These are phyloP conservation scores for Prunus dulcis DNA, from an alignment of 306 rosid genomes.

Conservation along the genomic window DNA sequence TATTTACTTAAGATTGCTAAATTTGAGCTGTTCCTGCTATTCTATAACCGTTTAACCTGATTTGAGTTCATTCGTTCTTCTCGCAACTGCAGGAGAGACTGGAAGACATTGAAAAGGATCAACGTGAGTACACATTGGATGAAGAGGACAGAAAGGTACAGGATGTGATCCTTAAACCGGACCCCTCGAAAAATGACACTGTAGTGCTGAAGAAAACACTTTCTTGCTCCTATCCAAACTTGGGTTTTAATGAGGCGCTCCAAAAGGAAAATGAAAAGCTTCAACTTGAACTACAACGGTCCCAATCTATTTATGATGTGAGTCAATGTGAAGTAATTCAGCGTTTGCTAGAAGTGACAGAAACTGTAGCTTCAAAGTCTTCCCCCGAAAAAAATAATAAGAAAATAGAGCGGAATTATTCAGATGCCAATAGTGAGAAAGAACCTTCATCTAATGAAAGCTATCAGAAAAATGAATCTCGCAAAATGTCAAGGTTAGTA, in stretches of 20 bases:
- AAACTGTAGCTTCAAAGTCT: conserved; percentile 57
- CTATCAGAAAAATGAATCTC: conserved; percentile 41
- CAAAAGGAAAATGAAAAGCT: conserved; percentile 91
- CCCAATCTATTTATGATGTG: conserved; percentile 78
- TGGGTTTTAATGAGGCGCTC: conserved; percentile 76
- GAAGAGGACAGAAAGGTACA: conserved; percentile 87
- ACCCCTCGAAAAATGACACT: conserved; percentile 64
- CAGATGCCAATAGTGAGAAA: conserved; percentile 46
- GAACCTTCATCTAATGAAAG: conserved; percentile 57
- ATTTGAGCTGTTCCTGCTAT: conserved; percentile 8
- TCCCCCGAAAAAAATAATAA: conserved; percentile 52
- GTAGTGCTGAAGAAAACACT: conserved; percentile 85
- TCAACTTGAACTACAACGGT: conserved; percentile 79
- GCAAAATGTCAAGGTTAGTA: conserved; percentile 51
- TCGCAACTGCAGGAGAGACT: conserved; percentile 73
- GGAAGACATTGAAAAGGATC: conserved; percentile 85
- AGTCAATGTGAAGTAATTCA: conserved; percentile 92
- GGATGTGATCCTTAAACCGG: conserved; percentile 83
- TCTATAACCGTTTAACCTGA: conserved; percentile 12
- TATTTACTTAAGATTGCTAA: conserved; percentile 2
- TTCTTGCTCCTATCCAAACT: conserved; percentile 88
- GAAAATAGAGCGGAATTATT: conserved; percentile 49
- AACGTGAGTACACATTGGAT: conserved; percentile 92
- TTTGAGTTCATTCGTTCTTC: conserved; percentile 17
- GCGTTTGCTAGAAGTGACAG: conserved; percentile 83